phyloP scores from a whole-genome alignment of 768 basidiomycete species.

The Cystofilobasidium ferigula region DNA sequence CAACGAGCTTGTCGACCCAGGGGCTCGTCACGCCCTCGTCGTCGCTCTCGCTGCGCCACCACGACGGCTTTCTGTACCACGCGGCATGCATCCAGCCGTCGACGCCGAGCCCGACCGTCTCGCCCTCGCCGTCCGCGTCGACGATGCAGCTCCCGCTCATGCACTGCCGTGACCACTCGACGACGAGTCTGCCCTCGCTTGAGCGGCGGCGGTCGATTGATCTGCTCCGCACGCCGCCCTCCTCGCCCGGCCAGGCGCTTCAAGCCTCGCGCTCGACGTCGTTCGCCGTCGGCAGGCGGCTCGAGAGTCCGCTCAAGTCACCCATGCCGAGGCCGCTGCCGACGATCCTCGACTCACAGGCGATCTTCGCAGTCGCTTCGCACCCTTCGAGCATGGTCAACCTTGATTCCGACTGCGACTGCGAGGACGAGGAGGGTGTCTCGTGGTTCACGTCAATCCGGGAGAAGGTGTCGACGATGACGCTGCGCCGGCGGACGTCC shows the following conservation, averaged over 20 bases:
- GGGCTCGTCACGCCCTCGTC: neutral
- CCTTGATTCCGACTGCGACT: neutral
- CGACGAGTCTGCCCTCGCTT: conserved; percentile 10
- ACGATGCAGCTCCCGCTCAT: neutral
- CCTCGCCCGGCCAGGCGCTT: neutral
- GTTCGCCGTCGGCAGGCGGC: neutral
- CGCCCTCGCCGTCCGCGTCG: neutral
- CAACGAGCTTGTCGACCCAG: neutral
- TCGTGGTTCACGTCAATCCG: neutral
- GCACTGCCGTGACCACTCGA: neutral
- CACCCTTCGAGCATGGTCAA: neutral
- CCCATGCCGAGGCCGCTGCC: conserved; percentile 14
- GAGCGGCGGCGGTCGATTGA: conserved; percentile 7
- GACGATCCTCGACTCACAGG: conserved; percentile 17
- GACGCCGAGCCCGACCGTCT: neutral
- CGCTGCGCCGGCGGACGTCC: neutral
- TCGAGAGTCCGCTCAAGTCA: conserved; percentile 2
- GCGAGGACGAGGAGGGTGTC: neutral
- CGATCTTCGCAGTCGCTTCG: conserved; percentile 6
- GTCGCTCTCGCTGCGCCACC: neutral
- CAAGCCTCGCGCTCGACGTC: neutral
- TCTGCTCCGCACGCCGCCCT: neutral
- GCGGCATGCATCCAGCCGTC: neutral
- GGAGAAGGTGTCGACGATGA: neutral
- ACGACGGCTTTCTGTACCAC: neutral